These are phyloP conservation scores for Favolaschia claudopus DNA, from an alignment of 768 basidiomycete genomes.

Conservation along the genomic window DNA sequence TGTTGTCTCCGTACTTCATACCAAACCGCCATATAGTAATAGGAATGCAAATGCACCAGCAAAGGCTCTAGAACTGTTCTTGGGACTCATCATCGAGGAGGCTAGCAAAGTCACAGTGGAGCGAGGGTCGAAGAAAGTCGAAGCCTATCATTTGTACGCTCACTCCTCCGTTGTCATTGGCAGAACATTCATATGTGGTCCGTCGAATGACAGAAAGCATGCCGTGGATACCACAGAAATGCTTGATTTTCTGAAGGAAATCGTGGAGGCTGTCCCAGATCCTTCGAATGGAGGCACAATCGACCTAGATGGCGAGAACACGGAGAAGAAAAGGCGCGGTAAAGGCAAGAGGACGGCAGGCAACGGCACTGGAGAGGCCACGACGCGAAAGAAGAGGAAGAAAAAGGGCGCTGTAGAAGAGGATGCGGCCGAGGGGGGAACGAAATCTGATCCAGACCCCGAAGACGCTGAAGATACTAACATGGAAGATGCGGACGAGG, in stretches of 20 bases:
- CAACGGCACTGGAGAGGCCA: slow-evolving; percentile 54
- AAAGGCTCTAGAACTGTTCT: slow-evolving; percentile 93
- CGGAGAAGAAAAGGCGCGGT: slow-evolving; percentile 67
- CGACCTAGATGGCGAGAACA: slow-evolving; percentile 68
- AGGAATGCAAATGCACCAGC: slow-evolving; percentile 55
- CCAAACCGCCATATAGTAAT: not conserved
- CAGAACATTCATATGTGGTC: not conserved
- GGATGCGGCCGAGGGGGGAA: slow-evolving; percentile 17
- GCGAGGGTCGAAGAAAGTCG: slow-evolving; percentile 87
- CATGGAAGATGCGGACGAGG: slow-evolving; percentile 53
- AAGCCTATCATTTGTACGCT: slow-evolving; percentile 91
- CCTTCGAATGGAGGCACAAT: slow-evolving; percentile 86
- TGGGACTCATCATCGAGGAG: slow-evolving; percentile 84
- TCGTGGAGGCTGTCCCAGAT: slow-evolving; percentile 86
- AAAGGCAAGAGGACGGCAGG: slow-evolving; percentile 60
- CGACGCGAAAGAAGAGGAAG: slow-evolving; percentile 48
- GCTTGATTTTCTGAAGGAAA: slow-evolving; percentile 94
- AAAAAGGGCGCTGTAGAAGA: slow-evolving; percentile 39
- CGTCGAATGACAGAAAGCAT: slow-evolving; percentile 90
- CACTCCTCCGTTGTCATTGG: not conserved
- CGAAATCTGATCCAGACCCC: slow-evolving; percentile 29
- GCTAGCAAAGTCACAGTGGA: slow-evolving; percentile 80
- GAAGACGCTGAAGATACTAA: slow-evolving; percentile 41
- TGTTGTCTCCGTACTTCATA: slow-evolving; percentile 35
- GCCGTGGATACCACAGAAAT: slow-evolving; percentile 87